Percentiles rank a stretch among this genome's conserved stretches.
Conservation (phyloP, 352 stramenopile genomes). For the Aphanomyces cochlioides region DNA sequence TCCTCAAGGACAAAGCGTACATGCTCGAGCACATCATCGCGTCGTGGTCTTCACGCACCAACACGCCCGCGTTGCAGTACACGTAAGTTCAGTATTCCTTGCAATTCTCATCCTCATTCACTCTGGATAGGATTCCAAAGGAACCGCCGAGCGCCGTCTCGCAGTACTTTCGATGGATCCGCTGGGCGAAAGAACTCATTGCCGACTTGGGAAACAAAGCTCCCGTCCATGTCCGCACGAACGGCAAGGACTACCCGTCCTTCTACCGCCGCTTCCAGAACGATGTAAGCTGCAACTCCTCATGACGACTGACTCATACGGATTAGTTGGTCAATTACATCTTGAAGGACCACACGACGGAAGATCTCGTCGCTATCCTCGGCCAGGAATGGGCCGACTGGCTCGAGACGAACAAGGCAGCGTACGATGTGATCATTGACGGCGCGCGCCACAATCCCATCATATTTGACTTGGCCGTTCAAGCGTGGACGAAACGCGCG, state of each 20-base stretch:
- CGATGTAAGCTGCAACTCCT: conserved; percentile 23
- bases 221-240: conserved; percentile 16
- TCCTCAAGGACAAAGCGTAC: conserved; percentile 45
- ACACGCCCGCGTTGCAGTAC: conserved; percentile 41
- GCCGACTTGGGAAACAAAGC: conserved; percentile 21
- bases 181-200: conserved; percentile 29
- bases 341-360: conserved; percentile 45
- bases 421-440: conserved; percentile 53
- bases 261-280: conserved; percentile 20
- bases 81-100: conserved; percentile 23
- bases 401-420: conserved; percentile 46
- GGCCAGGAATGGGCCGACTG: conserved; percentile 48
- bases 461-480: conserved; percentile 48
- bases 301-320: background rate
- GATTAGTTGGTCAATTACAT: conserved; percentile 43
- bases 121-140: conserved; percentile 11
- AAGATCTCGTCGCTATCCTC: conserved; percentile 40
- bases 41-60: conserved; percentile 38
- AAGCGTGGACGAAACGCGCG: conserved; percentile 39
- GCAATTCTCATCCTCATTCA: background rate
- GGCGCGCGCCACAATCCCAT: conserved; percentile 35
- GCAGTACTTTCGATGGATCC: conserved; percentile 32
- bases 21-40: conserved; percentile 64
- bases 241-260: conserved; percentile 28
- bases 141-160: conserved; percentile 26